phyloP scores from a whole-genome alignment of 495 filamentous ascomycete species.

The Xylaria curta region DNA sequence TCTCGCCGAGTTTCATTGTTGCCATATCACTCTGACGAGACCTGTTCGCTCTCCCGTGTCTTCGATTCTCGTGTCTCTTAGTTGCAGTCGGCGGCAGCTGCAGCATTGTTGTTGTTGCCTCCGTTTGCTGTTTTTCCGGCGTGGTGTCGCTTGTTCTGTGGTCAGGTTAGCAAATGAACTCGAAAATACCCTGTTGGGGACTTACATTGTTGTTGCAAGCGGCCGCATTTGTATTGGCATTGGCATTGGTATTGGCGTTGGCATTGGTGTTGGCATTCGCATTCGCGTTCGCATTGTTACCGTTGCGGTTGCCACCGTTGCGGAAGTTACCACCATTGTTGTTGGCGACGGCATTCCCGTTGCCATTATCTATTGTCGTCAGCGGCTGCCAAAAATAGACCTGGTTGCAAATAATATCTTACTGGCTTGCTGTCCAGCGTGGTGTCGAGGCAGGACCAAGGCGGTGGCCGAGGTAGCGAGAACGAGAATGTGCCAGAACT shows the following conservation, averaged over 20 bases:
- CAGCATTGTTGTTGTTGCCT: conserved; percentile 21
- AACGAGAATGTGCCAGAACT: conserved; percentile 37
- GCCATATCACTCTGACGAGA: background rate
- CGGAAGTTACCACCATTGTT: too few relatives aligned
- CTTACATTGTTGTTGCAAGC: conserved; percentile 27
- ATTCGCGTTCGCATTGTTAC: conserved; percentile 5
- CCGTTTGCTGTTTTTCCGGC: conserved; percentile 30
- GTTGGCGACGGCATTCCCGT: conserved; percentile 18
- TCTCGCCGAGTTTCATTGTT: background rate
- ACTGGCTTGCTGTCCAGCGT: conserved; percentile 35
- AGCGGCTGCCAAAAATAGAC: background rate
- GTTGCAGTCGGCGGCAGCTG: conserved; percentile 28
- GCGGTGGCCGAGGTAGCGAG: conserved; percentile 38
- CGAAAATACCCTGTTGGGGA: background rate
- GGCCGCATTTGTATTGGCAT: conserved; percentile 25
- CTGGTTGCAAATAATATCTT: background rate
- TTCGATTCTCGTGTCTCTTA: background rate
- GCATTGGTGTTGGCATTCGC: conserved; percentile 24
- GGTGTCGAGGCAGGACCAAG: conserved; percentile 38
- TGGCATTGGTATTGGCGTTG: conserved; percentile 22
- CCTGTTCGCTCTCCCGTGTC: background rate
- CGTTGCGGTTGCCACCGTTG: conserved; percentile 16
- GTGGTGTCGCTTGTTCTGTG: conserved; percentile 38
- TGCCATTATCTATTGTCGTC: conserved; percentile 18
- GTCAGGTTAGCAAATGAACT: conserved; percentile 20